Evolutionary conservation across 805 yeast species (phyloP).

Genomic region (Kodamaea jinghongensis): DNA sequence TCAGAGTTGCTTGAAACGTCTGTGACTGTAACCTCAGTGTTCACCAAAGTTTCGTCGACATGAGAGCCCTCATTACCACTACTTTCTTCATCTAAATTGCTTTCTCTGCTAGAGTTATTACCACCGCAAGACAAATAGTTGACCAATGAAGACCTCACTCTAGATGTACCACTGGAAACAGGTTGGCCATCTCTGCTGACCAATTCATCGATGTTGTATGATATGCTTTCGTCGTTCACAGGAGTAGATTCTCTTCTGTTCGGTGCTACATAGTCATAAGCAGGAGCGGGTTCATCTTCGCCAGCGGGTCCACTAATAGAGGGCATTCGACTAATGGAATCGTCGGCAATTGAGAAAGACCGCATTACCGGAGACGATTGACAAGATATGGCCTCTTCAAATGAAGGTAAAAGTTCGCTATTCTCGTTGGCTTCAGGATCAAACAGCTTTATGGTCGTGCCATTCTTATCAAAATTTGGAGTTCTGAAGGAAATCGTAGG

Average conservation of each 20-base stretch:
- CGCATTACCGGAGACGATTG: constrained; percentile 31
- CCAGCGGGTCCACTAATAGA: constrained; percentile 19
- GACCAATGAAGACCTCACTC: constrained; percentile 27
- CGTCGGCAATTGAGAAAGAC: constrained; percentile 38
- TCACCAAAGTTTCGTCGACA: too few relatives aligned
- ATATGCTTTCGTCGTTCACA: not conserved
- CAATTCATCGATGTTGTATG: constrained; percentile 27
- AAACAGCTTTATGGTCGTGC: constrained; percentile 31
- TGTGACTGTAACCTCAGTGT: not conserved
- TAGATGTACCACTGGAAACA: constrained; percentile 16
- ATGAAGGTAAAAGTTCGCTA: constrained; percentile 49
- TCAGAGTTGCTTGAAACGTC: constrained; percentile 4
- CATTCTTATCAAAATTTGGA: constrained; percentile 33
- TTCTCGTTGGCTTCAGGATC: constrained; percentile 12
- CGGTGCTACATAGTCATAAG: constrained; percentile 22
- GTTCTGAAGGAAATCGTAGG: constrained; percentile 36
- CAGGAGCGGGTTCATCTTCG: constrained; percentile 32
- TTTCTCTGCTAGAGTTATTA: constrained; percentile 1
- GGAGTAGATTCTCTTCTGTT: not conserved
- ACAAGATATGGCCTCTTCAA: constrained; percentile 65
- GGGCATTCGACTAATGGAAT: constrained; percentile 35
- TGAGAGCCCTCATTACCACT: too few relatives aligned
- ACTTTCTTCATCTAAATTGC: constrained; percentile 2
- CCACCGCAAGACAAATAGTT: constrained; percentile 6
- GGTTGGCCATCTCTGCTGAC: constrained; percentile 16